A percentile compares a stretch with the other conserved stretches of the same genome.
Evolutionary conservation across 371 early-diverging fungal species (phyloP).

Genomic region (Mucor circinelloides): DNA sequence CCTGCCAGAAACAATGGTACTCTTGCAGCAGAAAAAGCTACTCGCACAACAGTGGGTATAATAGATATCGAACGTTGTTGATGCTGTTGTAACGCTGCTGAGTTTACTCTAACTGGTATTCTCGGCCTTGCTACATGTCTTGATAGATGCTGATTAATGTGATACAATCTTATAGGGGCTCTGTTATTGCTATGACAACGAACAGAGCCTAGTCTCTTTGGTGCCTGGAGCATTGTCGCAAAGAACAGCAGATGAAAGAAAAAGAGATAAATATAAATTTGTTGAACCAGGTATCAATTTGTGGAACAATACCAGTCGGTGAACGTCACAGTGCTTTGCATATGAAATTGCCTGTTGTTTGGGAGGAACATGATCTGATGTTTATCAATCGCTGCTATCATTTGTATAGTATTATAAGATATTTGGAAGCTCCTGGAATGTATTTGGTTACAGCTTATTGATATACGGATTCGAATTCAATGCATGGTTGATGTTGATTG

Average conservation of each 20-base stretch:
- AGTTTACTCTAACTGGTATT: neutral
- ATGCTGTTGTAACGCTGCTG: neutral
- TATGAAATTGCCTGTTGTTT: neutral
- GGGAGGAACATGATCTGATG: neutral
- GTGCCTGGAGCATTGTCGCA: neutral
- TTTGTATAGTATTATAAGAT: no score
- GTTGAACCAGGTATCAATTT: neutral
- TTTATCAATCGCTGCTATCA: no score
- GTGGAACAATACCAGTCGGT: neutral
- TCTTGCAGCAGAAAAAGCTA: constrained; percentile 31
- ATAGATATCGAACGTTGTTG: constrained; percentile 12
- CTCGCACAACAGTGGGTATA: constrained; percentile 29
- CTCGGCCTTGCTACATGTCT: neutral
- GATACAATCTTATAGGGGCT: neutral
- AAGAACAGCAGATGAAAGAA: neutral
- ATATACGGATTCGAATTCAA: no score
- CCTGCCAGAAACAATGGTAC: constrained; percentile 42
- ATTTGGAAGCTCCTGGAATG: no score
- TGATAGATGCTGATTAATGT: neutral
- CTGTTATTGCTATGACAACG: neutral
- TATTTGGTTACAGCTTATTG: no score
- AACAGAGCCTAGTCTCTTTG: neutral
- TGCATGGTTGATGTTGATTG: no score
- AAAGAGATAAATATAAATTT: neutral
- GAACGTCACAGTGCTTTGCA: neutral